Evolutionary conservation across 306 rosid species (phyloP).

Genomic region (Heteromeles arbutifolia): DNA sequence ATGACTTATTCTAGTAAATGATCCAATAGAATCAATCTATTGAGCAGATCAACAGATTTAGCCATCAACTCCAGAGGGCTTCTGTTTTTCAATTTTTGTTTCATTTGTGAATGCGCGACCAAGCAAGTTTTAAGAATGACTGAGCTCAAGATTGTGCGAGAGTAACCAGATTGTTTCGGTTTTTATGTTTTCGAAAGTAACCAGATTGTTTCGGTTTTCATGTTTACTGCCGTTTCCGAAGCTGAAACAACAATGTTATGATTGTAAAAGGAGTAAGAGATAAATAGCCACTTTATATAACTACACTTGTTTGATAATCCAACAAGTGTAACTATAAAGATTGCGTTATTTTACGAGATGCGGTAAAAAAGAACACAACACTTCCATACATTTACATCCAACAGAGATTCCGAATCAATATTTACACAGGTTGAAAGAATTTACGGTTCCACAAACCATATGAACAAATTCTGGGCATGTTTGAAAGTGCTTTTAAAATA

Average conservation of each 20-base stretch:
- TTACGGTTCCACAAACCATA: slow-evolving; percentile 1
- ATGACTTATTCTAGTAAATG: neutral
- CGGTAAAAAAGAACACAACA: neutral
- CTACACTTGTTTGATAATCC: neutral
- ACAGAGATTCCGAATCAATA: slow-evolving; percentile 17
- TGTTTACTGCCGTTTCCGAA: neutral
- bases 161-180: neutral
- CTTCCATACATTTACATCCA: slow-evolving; percentile 17
- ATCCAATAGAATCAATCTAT: neutral
- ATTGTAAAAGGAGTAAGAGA: neutral
- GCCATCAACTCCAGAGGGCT: no score
- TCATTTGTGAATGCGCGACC: neutral
- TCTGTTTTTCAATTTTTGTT: no score
- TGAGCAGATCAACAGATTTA: no score
- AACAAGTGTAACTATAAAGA: neutral
- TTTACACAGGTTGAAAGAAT: slow-evolving; percentile 32
- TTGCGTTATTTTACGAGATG: slow-evolving; percentile 8
- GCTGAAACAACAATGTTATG: neutral
- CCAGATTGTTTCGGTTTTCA: neutral
- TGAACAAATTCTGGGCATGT: no score
- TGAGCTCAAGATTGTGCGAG: no score
- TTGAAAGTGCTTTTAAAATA: no score
- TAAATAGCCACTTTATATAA: neutral
- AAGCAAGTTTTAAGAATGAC: no score
- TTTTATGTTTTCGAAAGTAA: neutral